phyloP scores from a whole-genome alignment of 2,329 filamentous ascomycete genomes.

The Pseudocercospora pini-densiflorae region DNA sequence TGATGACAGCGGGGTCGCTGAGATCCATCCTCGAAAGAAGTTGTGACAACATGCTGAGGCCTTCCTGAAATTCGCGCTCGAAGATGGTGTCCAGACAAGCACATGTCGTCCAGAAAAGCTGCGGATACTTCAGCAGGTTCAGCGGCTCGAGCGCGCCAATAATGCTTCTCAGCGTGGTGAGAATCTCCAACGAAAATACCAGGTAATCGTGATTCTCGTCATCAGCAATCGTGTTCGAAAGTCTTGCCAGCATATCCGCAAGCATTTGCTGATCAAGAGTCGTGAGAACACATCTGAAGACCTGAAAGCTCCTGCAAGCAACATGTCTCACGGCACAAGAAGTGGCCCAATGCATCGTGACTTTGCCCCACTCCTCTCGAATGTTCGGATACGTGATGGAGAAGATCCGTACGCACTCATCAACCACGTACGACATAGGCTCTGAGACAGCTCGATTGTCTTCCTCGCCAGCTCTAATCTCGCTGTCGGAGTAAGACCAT shows the following conservation, averaged over 20 bases:
- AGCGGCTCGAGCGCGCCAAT: slow-evolving; percentile 81
- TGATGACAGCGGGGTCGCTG: slow-evolving; percentile 68
- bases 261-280: slow-evolving; percentile 92
- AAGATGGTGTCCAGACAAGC: slow-evolving; percentile 97
- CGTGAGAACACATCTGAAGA: slow-evolving; percentile 92
- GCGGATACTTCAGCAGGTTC: slow-evolving; percentile 85
- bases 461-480: slow-evolving; percentile 67
- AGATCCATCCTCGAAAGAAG: slow-evolving; percentile 85
- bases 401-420: slow-evolving; percentile 83
- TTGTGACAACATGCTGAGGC: slow-evolving; percentile 86
- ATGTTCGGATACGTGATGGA: slow-evolving; percentile 82
- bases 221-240: slow-evolving; percentile 97
- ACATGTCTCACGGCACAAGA: slow-evolving; percentile 94
- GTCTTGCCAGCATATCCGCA: slow-evolving; percentile 90
- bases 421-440: slow-evolving; percentile 84
- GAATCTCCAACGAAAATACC: slow-evolving; percentile 96
- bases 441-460: slow-evolving; percentile 78
- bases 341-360: slow-evolving; percentile 93
- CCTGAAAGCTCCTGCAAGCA: slow-evolving; percentile 95
- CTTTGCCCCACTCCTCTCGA: slow-evolving; percentile 86
- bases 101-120: slow-evolving; percentile 97
- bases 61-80: slow-evolving; percentile 91
- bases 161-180: slow-evolving; percentile 90
- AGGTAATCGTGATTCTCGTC: slow-evolving; percentile 87
- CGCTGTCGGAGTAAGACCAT: slow-evolving; percentile 94